Evolutionary conservation across 805 yeast genomes (phyloP).

Genomic region (Metschnikowia vanudenii): DNA sequence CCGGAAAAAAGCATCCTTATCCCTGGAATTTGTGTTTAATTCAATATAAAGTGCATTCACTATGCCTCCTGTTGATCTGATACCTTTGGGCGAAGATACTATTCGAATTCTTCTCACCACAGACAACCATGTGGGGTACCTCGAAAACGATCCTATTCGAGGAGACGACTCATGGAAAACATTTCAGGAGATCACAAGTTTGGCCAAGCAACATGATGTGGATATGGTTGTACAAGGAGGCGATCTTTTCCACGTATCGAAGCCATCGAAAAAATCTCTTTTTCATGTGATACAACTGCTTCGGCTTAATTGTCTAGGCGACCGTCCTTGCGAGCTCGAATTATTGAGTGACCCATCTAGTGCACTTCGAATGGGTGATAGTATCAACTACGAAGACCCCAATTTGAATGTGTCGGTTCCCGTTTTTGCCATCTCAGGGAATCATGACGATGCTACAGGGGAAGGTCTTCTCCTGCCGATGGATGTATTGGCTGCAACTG

Average conservation of each 20-base stretch:
- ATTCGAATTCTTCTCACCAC: slow-evolving; percentile 81
- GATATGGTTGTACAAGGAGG: slow-evolving; percentile 93
- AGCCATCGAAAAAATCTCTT: slow-evolving; percentile 83
- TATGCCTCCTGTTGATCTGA: slow-evolving; percentile 41
- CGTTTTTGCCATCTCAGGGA: slow-evolving; percentile 88
- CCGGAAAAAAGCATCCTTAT: neutral
- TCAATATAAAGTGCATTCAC: neutral
- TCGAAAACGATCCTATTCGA: slow-evolving; percentile 83
- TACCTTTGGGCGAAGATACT: slow-evolving; percentile 60
- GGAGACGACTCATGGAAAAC: slow-evolving; percentile 90
- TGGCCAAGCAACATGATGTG: slow-evolving; percentile 68
- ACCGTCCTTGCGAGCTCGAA: slow-evolving; percentile 82
- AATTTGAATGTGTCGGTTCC: slow-evolving; percentile 88
- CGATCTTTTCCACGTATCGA: slow-evolving; percentile 86
- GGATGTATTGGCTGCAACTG: slow-evolving; percentile 78
- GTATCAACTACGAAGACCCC: slow-evolving; percentile 87
- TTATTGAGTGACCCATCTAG: slow-evolving; percentile 73
- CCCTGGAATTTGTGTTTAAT: neutral
- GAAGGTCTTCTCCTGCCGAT: slow-evolving; percentile 77
- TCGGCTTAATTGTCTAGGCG: slow-evolving; percentile 74
- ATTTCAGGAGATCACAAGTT: slow-evolving; percentile 74
- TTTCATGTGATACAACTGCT: slow-evolving; percentile 77
- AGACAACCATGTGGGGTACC: slow-evolving; percentile 94
- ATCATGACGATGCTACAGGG: slow-evolving; percentile 96
- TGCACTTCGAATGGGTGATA: slow-evolving; percentile 60